A percentile compares a stretch with the other conserved stretches of the same genome.
phyloP scores from a whole-genome alignment of 257 asterid genomes.

The Solanum lycopersicoides region DNA sequence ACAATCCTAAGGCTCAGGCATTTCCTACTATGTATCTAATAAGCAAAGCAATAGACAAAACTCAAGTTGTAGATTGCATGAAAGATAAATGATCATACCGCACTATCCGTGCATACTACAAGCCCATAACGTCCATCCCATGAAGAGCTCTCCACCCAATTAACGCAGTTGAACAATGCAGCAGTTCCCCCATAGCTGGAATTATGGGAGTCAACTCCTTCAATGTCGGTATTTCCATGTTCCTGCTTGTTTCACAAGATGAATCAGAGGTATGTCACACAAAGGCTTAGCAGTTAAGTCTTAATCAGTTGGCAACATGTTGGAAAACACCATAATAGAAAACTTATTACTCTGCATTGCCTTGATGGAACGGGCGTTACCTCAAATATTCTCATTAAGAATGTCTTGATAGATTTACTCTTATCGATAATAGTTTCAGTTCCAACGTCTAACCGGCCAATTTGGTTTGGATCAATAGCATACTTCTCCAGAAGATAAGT shows the following conservation, averaged over 20 bases:
- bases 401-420: constrained; percentile 96
- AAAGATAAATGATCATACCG: constrained; percentile 38
- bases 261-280: background rate
- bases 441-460: constrained; percentile 97
- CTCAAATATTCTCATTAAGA: constrained; percentile 96
- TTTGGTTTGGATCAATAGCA: constrained; percentile 68
- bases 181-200: constrained; percentile 99
- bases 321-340: background rate
- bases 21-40: background rate
- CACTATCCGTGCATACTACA: constrained; percentile 96
- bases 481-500: constrained; percentile 79
- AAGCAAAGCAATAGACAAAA: background rate
- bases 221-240: constrained; percentile 82
- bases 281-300: background rate
- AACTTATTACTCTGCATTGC: background rate
- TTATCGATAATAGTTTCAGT: constrained; percentile 92
- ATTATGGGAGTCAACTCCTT: constrained; percentile 94
- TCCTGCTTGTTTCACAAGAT: constrained; percentile 35
- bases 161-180: constrained; percentile 82
- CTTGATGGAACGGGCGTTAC: constrained; percentile 15
- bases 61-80: background rate
- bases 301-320: background rate
- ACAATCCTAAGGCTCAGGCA: background rate
- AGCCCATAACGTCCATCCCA: constrained; percentile 99
- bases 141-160: constrained; percentile 94